A percentile compares a stretch with the other conserved stretches of the same genome.
Conservation (phyloP, 495 filamentous ascomycete genomes). For the Neurospora tetraspora region DNA sequence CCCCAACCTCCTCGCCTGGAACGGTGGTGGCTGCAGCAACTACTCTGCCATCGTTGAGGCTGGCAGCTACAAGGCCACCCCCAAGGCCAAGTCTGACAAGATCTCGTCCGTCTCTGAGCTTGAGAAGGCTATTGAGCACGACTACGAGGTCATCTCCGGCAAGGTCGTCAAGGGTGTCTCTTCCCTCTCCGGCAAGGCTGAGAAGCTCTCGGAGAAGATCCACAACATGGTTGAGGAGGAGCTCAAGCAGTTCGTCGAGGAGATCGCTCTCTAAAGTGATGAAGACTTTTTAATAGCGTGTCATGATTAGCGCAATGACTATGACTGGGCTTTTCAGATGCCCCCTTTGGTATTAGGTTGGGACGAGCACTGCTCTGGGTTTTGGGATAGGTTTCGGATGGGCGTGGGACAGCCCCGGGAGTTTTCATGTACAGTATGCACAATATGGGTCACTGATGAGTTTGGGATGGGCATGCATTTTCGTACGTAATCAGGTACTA, state of each 20-base stretch:
- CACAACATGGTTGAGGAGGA: constrained; percentile 51
- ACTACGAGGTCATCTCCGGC: constrained; percentile 44
- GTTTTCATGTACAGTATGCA: constrained; percentile 35
- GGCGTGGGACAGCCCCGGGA: constrained; percentile 14
- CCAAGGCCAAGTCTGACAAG: constrained; percentile 19
- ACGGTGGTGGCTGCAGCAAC: constrained; percentile 91
- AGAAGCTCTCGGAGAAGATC: constrained; percentile 42
- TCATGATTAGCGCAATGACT: constrained; percentile 7
- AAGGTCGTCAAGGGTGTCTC: constrained; percentile 40
- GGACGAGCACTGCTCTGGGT: constrained; percentile 9
- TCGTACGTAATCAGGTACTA: constrained; percentile 5
- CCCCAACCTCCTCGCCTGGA: constrained; percentile 88
- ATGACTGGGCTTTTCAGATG: background rate
- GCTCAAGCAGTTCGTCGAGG: constrained; percentile 56
- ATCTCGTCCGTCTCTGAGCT: constrained; percentile 35
- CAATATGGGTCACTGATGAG: constrained; percentile 13
- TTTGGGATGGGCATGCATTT: constrained; percentile 17
- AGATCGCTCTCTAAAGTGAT: constrained; percentile 36
- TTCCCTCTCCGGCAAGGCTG: constrained; percentile 35
- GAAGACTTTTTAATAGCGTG: background rate
- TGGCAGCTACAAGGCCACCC: constrained; percentile 46
- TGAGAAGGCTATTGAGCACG: constrained; percentile 51
- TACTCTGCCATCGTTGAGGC: constrained; percentile 71
- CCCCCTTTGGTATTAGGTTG: constrained; percentile 5
- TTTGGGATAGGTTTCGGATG: constrained; percentile 15